Evolutionary conservation across 2,329 filamentous ascomycete genomes (phyloP).

Genomic region (Cercospora brassicicola): DNA sequence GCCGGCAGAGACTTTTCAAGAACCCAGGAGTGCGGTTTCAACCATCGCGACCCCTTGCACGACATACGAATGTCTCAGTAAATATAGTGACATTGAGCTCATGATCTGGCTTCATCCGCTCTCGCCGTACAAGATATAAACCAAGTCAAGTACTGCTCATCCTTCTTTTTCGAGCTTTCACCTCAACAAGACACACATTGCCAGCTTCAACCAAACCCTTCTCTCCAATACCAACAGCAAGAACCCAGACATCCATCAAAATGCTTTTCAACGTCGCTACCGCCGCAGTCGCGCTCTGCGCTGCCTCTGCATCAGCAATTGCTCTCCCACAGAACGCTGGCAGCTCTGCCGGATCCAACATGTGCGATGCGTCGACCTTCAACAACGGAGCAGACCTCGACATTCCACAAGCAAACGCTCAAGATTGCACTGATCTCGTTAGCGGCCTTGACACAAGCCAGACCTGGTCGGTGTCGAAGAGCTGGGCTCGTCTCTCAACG

Average conservation of each 20-base stretch:
- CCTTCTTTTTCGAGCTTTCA: background rate
- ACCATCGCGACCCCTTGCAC: background rate
- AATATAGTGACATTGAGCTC: background rate
- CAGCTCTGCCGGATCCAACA: slow-evolving; percentile 10
- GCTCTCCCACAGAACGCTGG: slow-evolving; percentile 9
- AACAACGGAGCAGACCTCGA: slow-evolving; percentile 2
- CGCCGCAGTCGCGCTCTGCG: background rate
- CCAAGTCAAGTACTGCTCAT: background rate
- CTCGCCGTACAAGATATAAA: background rate
- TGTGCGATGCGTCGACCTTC: slow-evolving; percentile 15
- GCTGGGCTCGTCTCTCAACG: slow-evolving; percentile 11
- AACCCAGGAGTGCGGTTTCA: background rate
- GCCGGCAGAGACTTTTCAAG: background rate
- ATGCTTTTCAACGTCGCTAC: slow-evolving; percentile 13
- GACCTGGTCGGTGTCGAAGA: slow-evolving; percentile 1
- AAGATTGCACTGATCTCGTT: background rate
- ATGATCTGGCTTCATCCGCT: background rate
- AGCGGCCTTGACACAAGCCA: background rate
- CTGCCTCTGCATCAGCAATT: background rate
- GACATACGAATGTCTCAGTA: background rate
- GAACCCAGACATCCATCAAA: background rate
- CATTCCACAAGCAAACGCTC: background rate
- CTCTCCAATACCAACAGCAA: background rate
- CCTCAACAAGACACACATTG: background rate
- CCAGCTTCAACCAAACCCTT: background rate